Conservation (phyloP, 495 filamentous ascomycete genomes). For the Parathielavia hyrcaniae region DNA sequence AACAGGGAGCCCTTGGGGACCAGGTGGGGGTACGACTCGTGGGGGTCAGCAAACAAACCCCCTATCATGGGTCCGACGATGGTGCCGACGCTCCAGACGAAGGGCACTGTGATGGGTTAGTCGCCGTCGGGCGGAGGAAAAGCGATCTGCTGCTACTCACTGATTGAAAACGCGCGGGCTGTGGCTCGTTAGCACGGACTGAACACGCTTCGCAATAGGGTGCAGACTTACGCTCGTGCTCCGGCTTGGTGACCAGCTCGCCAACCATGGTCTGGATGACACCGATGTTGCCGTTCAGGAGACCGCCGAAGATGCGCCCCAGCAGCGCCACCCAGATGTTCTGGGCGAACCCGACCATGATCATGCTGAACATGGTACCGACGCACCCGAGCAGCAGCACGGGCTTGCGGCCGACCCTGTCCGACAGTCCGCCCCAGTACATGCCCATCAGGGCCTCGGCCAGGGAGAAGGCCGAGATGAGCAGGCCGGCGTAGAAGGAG, state of each 20-base stretch:
- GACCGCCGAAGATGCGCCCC: conserved; percentile 69
- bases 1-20: conserved; percentile 62
- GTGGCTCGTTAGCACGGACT: conserved; percentile 26
- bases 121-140: background rate
- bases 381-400: conserved; percentile 71
- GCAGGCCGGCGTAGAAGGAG: conserved; percentile 75
- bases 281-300: conserved; percentile 81
- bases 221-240: conserved; percentile 68
- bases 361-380: conserved; percentile 70
- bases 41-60: conserved; percentile 68
- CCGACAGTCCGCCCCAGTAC: conserved; percentile 78
- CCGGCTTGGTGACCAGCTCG: conserved; percentile 68
- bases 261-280: conserved; percentile 93
- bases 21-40: conserved; percentile 57
- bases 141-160: conserved; percentile 14
- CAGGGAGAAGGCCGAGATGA: conserved; percentile 77
- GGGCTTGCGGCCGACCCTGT: conserved; percentile 77
- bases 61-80: conserved; percentile 79
- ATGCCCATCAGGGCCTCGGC: conserved; percentile 76
- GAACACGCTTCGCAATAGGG: background rate
- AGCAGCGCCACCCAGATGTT: conserved; percentile 72
- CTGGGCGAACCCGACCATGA: conserved; percentile 74
- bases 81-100: conserved; percentile 80
- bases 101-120: conserved; percentile 52
- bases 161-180: conserved; percentile 73